Conservation (phyloP, 345 rosid species). For the Melaleuca alternifolia region DNA sequence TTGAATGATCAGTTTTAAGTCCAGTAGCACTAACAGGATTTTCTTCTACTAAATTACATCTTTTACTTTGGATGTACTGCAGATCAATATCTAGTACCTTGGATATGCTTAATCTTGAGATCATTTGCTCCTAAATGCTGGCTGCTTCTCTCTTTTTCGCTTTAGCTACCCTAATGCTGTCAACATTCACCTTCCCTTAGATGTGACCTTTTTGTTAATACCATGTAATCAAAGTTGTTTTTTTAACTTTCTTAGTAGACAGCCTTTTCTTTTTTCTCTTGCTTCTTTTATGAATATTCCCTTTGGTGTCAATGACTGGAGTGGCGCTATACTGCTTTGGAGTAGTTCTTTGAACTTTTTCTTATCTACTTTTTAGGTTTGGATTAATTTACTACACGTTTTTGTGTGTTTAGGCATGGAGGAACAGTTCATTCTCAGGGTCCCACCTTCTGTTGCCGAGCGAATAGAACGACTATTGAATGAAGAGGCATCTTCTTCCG, state of each 20-base stretch:
- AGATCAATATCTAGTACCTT: background rate
- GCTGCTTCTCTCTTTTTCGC: background rate
- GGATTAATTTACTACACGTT: background rate
- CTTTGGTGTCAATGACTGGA: background rate
- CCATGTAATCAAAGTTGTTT: background rate
- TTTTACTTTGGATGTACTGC: background rate
- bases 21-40: background rate
- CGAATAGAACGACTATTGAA: constrained; percentile 61
- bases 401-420: constrained; percentile 41
- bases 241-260: background rate
- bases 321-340: background rate
- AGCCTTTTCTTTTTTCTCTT: background rate
- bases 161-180: background rate
- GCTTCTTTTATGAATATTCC: background rate
- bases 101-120: background rate
- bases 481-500: constrained; percentile 53
- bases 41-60: background rate
- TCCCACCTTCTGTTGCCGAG: constrained; percentile 86
- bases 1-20: background rate
- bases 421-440: constrained; percentile 90
- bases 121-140: background rate
- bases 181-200: background rate
- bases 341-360: background rate
- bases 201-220: background rate
- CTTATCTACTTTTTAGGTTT: background rate